Evolutionary conservation across 768 basidiomycete genomes (phyloP), one percentile per base, ranked within the genome.

Genomic region (Leccinellum albellum): DNA sequence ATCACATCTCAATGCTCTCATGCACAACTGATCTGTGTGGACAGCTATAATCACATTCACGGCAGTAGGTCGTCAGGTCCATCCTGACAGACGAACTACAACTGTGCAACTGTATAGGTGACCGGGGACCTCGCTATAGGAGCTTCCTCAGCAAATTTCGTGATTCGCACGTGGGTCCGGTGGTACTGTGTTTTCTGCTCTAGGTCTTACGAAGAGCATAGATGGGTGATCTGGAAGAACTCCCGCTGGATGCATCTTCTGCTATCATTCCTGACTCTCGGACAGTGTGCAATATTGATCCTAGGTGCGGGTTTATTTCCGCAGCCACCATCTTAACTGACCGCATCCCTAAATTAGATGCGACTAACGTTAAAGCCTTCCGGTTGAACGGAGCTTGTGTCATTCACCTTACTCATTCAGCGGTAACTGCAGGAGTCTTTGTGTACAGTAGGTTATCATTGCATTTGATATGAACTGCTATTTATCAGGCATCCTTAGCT

Each of bases 171-270:
- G 69, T 71, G 42, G 45, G 69, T 52, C 26, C 17, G 3, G 4
- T 23, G 5, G 1, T 24, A 17, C 33, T 26, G 14, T n/a, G 6
- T 26, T 29, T 6, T 3, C 8, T 21, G 14, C 12, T 40, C 52
- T 12, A 3, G 0, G 2, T 40, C 28, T 57, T 4, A 33, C 56
- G 20, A 55, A 4, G 6, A 46, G 6, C 13, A 20, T 33, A 70
- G 69, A 47, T 70, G 69, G 69, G 50, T 66, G n/a, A 60, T 70
- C 28, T 70, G 69, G 69, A 65, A 53, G 42, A 17, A 51, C 17
- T 61, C 60, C 1, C 55, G 49, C 31, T 31, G 29, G 4, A 55
- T 70, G 24, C 57, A 66, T 21, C 1, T 33, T 9, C 6, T 71
- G 21, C 32, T 70, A 5, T 7, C 35, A 23, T 6, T 62, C 5